phyloP scores from a whole-genome alignment of 83 land plant species.

The Diphasiastrum complanatum region DNA sequence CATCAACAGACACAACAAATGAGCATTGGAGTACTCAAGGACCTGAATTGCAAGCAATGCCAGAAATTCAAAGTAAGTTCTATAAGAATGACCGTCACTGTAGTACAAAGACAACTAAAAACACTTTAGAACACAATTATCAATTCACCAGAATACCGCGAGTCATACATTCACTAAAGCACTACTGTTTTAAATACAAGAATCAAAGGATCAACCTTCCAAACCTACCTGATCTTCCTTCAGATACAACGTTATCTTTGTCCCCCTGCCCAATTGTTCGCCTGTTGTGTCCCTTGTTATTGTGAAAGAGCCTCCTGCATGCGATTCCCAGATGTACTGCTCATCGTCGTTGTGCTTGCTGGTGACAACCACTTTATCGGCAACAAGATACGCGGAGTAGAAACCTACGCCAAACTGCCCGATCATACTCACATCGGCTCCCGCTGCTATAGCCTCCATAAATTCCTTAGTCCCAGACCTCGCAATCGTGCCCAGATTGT shows the following conservation, averaged over 20 bases:
- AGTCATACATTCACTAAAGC: background rate
- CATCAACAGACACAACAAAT: too few species aligned
- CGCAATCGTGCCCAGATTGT: conserved; percentile 71
- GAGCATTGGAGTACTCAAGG: background rate
- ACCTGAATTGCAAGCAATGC: background rate
- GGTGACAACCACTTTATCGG: conserved; percentile 65
- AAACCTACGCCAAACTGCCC: conserved; percentile 77
- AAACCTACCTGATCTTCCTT: conserved; percentile 60
- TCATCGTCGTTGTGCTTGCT: conserved; percentile 80
- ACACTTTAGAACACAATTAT: too few species aligned
- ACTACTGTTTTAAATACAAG: background rate
- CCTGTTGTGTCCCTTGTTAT: conserved; percentile 48
- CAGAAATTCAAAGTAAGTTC: background rate
- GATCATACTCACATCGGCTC: conserved; percentile 77
- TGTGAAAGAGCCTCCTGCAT: conserved; percentile 80
- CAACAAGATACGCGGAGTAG: conserved; percentile 65
- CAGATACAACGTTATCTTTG: conserved; percentile 56
- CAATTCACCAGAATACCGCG: background rate
- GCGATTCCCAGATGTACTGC: conserved; percentile 72
- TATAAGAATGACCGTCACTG: background rate
- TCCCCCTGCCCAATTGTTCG: conserved; percentile 61
- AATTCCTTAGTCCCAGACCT: conserved; percentile 75
- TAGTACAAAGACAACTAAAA: background rate
- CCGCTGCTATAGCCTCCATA: conserved; percentile 73
- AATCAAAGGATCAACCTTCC: background rate